Conservation (phyloP, 495 filamentous ascomycete genomes). For the Cercophora newfieldiana region DNA sequence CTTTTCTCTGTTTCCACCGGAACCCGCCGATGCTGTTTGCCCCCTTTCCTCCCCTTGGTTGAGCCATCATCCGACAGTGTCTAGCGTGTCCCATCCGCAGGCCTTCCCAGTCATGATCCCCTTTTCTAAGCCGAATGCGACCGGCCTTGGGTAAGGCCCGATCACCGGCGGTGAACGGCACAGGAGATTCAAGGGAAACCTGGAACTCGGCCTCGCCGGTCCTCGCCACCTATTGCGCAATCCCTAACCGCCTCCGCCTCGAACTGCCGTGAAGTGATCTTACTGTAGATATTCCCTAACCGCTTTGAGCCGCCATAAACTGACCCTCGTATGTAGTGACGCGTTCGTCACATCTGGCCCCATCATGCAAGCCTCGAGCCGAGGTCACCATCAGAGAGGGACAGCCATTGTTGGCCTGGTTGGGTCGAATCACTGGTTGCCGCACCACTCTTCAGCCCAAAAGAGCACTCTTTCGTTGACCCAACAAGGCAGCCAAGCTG, state of each 20-base stretch:
- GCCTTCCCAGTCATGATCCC: not conserved
- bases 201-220: constrained; percentile 21
- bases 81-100: not conserved
- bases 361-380: constrained; percentile 4
- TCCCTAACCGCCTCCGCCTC: not conserved
- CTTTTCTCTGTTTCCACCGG: not conserved
- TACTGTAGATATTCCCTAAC: no score
- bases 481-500: not conserved
- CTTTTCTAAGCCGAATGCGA: not conserved
- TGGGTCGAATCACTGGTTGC: not conserved
- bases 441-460: not conserved
- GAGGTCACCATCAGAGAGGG: not conserved
- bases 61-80: not conserved
- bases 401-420: not conserved
- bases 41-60: not conserved
- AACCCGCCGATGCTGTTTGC: not conserved
- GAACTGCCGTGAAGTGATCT: constrained; percentile 6
- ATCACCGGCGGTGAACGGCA: constrained; percentile 4
- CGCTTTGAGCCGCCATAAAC: constrained; percentile 7
- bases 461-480: not conserved
- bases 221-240: not conserved
- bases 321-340: not conserved
- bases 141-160: not conserved
- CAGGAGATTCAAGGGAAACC: constrained; percentile 12
- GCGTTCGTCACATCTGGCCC: not conserved